Base-by-base conservation (phyloP, 1,139 yeast species). In the Pichia inconspicua region DNA sequence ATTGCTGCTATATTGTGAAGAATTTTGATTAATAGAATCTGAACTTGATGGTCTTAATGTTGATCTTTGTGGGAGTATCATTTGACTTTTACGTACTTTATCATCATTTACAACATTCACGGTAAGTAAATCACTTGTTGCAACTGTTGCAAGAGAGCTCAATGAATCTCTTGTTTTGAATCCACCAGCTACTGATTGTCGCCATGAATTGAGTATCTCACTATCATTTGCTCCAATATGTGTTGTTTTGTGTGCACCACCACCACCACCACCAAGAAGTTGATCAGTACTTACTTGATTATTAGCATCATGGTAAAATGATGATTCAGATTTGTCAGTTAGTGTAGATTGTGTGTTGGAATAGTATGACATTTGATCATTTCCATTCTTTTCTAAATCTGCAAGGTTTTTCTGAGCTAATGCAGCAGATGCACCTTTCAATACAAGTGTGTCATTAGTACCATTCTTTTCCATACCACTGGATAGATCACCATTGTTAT, bases 61-160 rank as follows among this genome's bases (percentile, higher is more conserved):
- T 4, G 47, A 35, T 15, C 42, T 43, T 25, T 34, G 32, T 17
- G 62, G 51, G 48, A 59, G 51, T 36, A 56, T 52, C 48, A 59
- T 44, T 48, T 64, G 67, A 40, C 66, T 61, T 44, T 59, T 58
- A 53, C 71, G 69, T 41, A 65, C 65, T 32, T 70, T 59, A 40
- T 66, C 66, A 43, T 69, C 69, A 56, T 80, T 84, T 25, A 81
- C 84, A 25, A 87, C 90, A 58, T 90, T 76, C 38, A 92, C 88
- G 10, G 89, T 84, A 60, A 88, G 75, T 43, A 89, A 72, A 64
- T 88, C 94, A 49, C 83, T 89, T 0, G 96, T 86, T 44, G 92
- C 82, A 28, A 89, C 92, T 0, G 96, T 88, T 35, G 92, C 90
- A 54, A 85, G 61, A 0, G 96, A 85, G 34, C 77, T 78, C 51